Percentiles rank a stretch among this genome's conserved stretches.
Evolutionary conservation across 164 flowering plant species (phyloP).

Genomic region (Sedum album): DNA sequence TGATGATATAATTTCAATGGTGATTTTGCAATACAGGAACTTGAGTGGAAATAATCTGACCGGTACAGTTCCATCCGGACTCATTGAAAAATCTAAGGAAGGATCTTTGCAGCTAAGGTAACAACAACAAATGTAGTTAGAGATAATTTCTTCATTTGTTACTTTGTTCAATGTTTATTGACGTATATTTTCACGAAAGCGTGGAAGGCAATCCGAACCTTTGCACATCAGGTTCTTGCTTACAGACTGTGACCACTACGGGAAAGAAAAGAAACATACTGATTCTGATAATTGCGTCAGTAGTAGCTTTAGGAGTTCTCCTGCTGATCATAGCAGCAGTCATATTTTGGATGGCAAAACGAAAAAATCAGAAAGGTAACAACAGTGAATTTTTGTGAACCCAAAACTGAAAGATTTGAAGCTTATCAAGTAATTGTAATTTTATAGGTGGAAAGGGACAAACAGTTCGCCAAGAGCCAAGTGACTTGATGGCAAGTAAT

Average conservation of each 20-base stretch:
- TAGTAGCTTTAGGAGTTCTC: neutral
- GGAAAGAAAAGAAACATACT: conserved; percentile 15
- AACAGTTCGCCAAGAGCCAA: neutral
- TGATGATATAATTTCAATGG: neutral
- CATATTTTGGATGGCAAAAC: conserved; percentile 10
- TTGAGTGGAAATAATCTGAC: conserved; percentile 18
- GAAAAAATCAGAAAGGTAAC: conserved; percentile 13
- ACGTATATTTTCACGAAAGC: conserved; percentile 9
- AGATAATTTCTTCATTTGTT: neutral
- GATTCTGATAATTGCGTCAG: conserved; percentile 15
- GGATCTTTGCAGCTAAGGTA: conserved; percentile 20
- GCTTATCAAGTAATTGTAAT: no score
- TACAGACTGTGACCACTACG: neutral
- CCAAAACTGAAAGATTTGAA: neutral
- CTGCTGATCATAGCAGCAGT: conserved; percentile 7
- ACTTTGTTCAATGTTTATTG: neutral
- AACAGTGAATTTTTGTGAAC: neutral
- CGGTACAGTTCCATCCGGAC: conserved; percentile 18
- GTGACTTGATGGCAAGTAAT: neutral
- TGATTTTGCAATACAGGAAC: conserved; percentile 13
- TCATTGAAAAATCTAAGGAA: conserved; percentile 14
- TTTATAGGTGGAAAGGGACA: neutral
- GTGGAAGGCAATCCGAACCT: conserved; percentile 12
- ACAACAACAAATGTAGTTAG: neutral
- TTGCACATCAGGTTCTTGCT: conserved; percentile 12